Base-by-base conservation (phyloP, 805 yeast genomes). In the Teunomyces kruisii region DNA sequence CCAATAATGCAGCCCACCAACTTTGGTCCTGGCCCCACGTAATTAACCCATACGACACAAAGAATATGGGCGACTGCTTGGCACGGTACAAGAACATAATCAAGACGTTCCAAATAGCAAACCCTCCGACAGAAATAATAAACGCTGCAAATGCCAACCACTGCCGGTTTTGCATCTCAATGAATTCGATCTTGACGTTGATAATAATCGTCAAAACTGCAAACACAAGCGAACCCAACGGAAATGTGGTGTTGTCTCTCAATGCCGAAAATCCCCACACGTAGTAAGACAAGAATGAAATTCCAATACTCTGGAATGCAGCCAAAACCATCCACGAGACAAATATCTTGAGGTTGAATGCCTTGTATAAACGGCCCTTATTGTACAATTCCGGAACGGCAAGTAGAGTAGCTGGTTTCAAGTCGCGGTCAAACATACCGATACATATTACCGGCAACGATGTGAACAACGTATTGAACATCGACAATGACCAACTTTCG, bases 391-490 rank as follows among this genome's bases (percentile, higher is more conserved):
- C 97, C 0, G 99, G 99, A 4, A 90, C 86, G 0, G 98, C 94
- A 42, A 92, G 62, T 43, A 94, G 72, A 0, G 98, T 92, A 1
- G 94, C 80, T 1, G 98, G 96, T 40, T 82, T 76, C 60, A 94
- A 73, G 58, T 94, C 99, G 59, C 86, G 86, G 56, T 92, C 96
- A 65, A 94, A 86, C 81, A 91, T 88, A n/a, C 99, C 99, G 43
- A 94, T 74, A 57, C 95, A 86, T 31, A 94, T 65, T 2, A 94
- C 98, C 0, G 97, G 91, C 41, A 94, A 71, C 0, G 97, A 88
- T 0, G 99, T 92, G 69, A 94, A 95, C 49, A 94, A 74, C 0
- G 99, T 95, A 62, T 94, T 95, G 72, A 87, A 94, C 97, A 95
- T 91, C 0, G 97, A 88, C 48, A 94, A 74, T 1, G 98, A 91